These are phyloP conservation scores for Eruca vesicaria DNA, from an alignment of 441 rosid species.

Conservation along the genomic window DNA sequence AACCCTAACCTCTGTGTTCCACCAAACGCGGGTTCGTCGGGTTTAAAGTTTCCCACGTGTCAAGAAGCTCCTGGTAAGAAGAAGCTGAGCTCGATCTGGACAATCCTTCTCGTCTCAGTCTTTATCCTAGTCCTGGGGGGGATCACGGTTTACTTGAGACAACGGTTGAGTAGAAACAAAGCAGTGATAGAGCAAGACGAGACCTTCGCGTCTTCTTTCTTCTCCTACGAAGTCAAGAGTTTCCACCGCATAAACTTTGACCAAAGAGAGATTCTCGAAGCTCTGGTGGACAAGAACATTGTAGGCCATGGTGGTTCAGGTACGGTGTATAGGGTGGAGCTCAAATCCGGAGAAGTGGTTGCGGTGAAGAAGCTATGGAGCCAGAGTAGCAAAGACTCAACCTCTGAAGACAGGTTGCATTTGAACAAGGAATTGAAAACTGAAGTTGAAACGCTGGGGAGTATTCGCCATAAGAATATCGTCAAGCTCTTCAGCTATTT, in stretches of 20 bases:
- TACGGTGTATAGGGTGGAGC: constrained; percentile 66
- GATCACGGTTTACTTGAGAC: constrained; percentile 58
- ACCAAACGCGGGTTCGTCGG: constrained; percentile 44
- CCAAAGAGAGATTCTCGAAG: constrained; percentile 63
- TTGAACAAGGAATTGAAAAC: constrained; percentile 65
- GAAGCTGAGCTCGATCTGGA: constrained; percentile 61
- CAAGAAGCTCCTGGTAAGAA: constrained; percentile 41
- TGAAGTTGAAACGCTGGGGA: constrained; percentile 80
- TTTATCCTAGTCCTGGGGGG: constrained; percentile 52
- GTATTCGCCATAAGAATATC: constrained; percentile 83
- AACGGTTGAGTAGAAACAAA: constrained; percentile 48
- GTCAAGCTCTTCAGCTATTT: constrained; percentile 76
- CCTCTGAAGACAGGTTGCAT: constrained; percentile 46
- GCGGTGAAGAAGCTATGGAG: constrained; percentile 91
- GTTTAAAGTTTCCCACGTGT: constrained; percentile 59
- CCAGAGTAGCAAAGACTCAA: constrained; percentile 49
- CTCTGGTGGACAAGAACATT: constrained; percentile 78
- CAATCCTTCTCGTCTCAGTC: constrained; percentile 45
- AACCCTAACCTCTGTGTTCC: constrained; percentile 89
- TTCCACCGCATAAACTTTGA: constrained; percentile 78
- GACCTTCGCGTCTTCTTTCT: constrained; percentile 57
- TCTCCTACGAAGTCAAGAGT: constrained; percentile 71
- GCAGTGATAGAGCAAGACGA: constrained; percentile 57
- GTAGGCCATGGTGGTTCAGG: constrained; percentile 93
- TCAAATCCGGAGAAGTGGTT: constrained; percentile 65